A percentile compares a stretch with the other conserved stretches of the same genome.
phyloP scores from a whole-genome alignment of 768 basidiomycete genomes.

The Ephemerocybe angulata region DNA sequence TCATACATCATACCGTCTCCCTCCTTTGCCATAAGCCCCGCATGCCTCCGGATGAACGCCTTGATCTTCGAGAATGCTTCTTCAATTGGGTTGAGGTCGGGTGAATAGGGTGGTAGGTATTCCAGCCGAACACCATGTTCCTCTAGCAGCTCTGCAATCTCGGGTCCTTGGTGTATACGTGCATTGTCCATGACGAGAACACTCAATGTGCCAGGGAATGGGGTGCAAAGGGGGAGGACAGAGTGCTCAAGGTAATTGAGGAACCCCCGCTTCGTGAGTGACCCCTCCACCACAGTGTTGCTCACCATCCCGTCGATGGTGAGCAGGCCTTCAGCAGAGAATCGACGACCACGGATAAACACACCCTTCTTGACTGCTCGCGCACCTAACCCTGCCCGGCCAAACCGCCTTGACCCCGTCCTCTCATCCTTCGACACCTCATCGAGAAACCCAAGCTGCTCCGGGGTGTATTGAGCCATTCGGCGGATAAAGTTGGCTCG shows the following conservation, averaged over 20 bases:
- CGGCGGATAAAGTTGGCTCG: conserved; percentile 21
- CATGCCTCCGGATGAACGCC: conserved; percentile 22
- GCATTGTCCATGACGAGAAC: conserved; percentile 34
- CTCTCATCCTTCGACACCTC: conserved; percentile 31
- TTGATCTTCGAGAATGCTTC: conserved; percentile 38
- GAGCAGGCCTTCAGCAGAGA: conserved; percentile 25
- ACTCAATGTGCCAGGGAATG: conserved; percentile 26
- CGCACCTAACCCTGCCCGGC: conserved; percentile 19
- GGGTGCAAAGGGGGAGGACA: conserved; percentile 22
- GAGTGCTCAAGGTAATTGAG: conserved; percentile 23
- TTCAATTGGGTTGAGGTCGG: conserved; percentile 38
- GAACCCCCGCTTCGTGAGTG: conserved; percentile 20
- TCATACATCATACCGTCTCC: conserved; percentile 21
- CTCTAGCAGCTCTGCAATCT: conserved; percentile 22
- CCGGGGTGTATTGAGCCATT: conserved; percentile 27
- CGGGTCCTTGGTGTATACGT: conserved; percentile 27
- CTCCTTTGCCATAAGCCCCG: not conserved
- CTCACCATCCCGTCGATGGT: conserved; percentile 29
- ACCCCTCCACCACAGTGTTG: conserved; percentile 25
- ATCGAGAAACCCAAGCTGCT: conserved; percentile 34
- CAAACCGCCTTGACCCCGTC: conserved; percentile 16
- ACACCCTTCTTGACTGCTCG: conserved; percentile 20
- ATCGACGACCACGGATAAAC: conserved; percentile 27
- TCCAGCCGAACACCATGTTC: conserved; percentile 22
- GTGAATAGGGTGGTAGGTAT: conserved; percentile 37